A percentile compares a stretch with the other conserved stretches of the same genome.
These are phyloP conservation scores for Eucalyptus polyanthemos DNA, from an alignment of 345 rosid genomes.

Conservation along the genomic window DNA sequence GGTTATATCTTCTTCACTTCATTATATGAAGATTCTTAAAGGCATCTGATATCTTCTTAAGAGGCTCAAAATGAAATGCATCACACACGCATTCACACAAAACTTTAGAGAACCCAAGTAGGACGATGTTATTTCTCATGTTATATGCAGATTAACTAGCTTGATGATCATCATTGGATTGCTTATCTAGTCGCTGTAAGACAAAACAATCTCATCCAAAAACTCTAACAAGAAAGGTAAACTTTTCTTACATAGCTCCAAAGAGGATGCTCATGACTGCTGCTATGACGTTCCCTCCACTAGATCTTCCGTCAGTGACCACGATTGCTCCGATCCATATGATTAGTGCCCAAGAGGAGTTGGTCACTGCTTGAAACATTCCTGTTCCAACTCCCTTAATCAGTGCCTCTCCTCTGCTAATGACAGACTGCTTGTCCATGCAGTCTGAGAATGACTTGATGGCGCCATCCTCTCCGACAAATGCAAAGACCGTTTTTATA, in stretches of 20 bases:
- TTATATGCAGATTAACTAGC: not conserved
- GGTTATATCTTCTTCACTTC: not conserved
- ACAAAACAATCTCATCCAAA: not conserved
- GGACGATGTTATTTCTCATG: not conserved
- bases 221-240: not conserved
- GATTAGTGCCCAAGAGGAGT: constrained; percentile 45
- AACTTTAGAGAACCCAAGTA: not conserved
- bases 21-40: not conserved
- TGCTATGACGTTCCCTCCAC: constrained; percentile 40
- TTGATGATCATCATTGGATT: not conserved
- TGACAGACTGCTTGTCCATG: constrained; percentile 22
- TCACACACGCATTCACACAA: not conserved
- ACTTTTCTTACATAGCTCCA: constrained; percentile 41
- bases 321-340: constrained; percentile 50
- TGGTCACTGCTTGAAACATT: constrained; percentile 44
- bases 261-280: constrained; percentile 57
- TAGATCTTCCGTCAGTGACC: constrained; percentile 15
- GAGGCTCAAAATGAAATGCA: not conserved
- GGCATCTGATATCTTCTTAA: not conserved
- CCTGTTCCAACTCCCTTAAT: constrained; percentile 58
- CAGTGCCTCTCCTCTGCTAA: constrained; percentile 48
- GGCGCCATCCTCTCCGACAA: constrained; percentile 37
- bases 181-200: not conserved
- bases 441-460: constrained; percentile 28
- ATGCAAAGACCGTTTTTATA: constrained; percentile 41